Evolutionary conservation across 768 basidiomycete species (phyloP).

Genomic region (Termitomyces sp.): DNA sequence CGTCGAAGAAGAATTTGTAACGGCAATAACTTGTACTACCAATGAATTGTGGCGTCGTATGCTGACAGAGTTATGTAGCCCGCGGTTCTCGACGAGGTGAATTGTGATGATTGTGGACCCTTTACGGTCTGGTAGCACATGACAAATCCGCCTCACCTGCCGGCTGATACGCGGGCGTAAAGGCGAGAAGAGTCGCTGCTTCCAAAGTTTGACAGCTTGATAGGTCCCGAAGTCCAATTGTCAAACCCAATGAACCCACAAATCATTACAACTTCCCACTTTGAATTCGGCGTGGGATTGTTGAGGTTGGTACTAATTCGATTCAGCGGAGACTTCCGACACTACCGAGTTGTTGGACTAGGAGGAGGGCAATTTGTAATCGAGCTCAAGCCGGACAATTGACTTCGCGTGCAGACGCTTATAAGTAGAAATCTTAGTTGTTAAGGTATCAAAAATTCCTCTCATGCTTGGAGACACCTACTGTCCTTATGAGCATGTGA

Average conservation of each 20-base stretch:
- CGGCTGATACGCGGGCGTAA: neutral
- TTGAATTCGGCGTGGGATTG: no score
- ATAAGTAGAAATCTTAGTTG: neutral
- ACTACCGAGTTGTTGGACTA: no score
- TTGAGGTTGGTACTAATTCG: no score
- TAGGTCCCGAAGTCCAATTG: neutral
- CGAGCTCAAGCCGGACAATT: neutral
- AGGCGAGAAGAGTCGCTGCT: neutral
- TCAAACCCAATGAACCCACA: neutral
- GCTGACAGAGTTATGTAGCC: neutral
- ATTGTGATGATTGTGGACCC: no score
- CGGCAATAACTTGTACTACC: no score
- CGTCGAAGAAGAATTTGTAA: neutral
- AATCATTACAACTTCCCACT: neutral
- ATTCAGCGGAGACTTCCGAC: no score
- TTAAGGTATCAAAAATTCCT: neutral
- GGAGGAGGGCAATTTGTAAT: no score
- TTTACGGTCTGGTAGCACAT: no score
- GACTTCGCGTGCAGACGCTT: neutral
- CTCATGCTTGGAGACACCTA: neutral
- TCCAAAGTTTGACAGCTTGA: neutral
- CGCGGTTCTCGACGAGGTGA: no score
- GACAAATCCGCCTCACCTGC: neutral
- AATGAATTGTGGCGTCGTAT: neutral
- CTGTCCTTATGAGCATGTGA: neutral